These are phyloP conservation scores for Termitomyces titanicus DNA, from an alignment of 768 basidiomycete species.

Conservation along the genomic window DNA sequence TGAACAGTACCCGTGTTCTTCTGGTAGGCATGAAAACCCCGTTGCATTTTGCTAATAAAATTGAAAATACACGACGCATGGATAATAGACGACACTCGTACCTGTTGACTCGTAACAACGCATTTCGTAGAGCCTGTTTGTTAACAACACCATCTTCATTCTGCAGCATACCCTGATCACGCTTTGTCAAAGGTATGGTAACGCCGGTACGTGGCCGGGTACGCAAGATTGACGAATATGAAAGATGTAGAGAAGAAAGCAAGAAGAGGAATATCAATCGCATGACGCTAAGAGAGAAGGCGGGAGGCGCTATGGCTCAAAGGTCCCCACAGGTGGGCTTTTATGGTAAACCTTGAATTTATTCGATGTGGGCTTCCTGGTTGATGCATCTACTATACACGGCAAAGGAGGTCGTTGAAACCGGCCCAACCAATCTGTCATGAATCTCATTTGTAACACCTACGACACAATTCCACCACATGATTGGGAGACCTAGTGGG, in stretches of 20 bases:
- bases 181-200: conserved; percentile 26
- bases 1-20: conserved; percentile 41
- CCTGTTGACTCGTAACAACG: conserved; percentile 19
- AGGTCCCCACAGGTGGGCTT: background rate
- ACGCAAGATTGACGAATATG: conserved; percentile 11
- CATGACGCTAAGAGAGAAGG: background rate
- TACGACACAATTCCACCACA: too few species aligned
- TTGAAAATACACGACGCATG: background rate
- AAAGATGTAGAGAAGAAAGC: conserved; percentile 2
- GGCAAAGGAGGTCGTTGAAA: background rate
- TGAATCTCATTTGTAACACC: too few species aligned
- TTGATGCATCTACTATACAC: background rate
- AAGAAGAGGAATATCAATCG: conserved; percentile 5
- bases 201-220: conserved; percentile 9
- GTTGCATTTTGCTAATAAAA: conserved; percentile 35
- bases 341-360: background rate
- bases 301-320: background rate
- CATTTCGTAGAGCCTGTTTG: conserved; percentile 18
- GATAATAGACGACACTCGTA: conserved; percentile 3
- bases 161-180: conserved; percentile 12
- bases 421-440: background rate
- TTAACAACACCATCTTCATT: conserved; percentile 23
- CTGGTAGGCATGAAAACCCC: conserved; percentile 39
- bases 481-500: too few species aligned
- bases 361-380: background rate